Evolutionary conservation across 306 rosid genomes (phyloP).

Genomic region (Vigna reflexopilosa): DNA sequence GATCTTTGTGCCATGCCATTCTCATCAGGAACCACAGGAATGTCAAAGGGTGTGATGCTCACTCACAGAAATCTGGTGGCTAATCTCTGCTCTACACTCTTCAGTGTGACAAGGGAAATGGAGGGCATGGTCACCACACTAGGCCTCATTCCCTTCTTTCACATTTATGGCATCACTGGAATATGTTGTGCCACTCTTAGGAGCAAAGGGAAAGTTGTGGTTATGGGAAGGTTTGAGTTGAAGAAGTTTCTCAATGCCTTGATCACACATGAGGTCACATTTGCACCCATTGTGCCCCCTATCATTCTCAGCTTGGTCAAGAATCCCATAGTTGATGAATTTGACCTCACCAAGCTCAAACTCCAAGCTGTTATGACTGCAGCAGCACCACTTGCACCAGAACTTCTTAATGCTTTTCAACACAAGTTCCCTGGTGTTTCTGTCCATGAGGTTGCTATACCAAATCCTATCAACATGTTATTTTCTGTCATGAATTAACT

Average conservation of each 20-base stretch:
- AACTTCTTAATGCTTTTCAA: slow-evolving; percentile 69
- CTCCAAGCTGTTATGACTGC: slow-evolving; percentile 91
- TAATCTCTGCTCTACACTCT: slow-evolving; percentile 85
- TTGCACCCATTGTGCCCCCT: slow-evolving; percentile 94
- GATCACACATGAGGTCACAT: slow-evolving; percentile 76
- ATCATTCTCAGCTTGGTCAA: slow-evolving; percentile 82
- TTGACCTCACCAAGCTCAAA: slow-evolving; percentile 79
- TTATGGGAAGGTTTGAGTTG: slow-evolving; percentile 83
- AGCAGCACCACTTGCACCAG: slow-evolving; percentile 96
- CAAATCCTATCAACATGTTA: too few relatives aligned
- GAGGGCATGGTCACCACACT: slow-evolving; percentile 77
- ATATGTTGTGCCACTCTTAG: slow-evolving; percentile 87
- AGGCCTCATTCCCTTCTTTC: slow-evolving; percentile 87
- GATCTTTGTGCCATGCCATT: slow-evolving; percentile 95
- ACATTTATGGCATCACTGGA: slow-evolving; percentile 92
- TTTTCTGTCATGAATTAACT: too few relatives aligned
- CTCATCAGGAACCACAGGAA: slow-evolving; percentile 95
- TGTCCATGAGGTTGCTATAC: slow-evolving; percentile 71
- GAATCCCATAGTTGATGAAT: slow-evolving; percentile 81
- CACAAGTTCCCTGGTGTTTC: slow-evolving; percentile 80
- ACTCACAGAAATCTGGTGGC: slow-evolving; percentile 81
- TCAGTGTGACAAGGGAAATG: slow-evolving; percentile 62
- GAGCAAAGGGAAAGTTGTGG: slow-evolving; percentile 90
- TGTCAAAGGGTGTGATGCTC: slow-evolving; percentile 94
- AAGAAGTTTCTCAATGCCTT: slow-evolving; percentile 73